phyloP scores from a whole-genome alignment of 2,329 filamentous ascomycete genomes.

The Aspergillus pseudonomiae region DNA sequence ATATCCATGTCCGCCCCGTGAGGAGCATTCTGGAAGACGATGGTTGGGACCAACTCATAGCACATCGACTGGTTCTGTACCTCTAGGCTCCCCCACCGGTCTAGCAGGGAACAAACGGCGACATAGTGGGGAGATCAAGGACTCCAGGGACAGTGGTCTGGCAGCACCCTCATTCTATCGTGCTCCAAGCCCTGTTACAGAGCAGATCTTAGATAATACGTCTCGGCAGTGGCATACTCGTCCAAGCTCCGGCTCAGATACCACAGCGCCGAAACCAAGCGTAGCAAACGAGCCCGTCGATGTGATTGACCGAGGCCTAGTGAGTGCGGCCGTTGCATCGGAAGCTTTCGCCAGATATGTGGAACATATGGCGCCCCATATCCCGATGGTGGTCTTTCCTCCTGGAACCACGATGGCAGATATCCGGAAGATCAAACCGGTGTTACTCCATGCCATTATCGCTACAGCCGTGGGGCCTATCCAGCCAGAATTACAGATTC shows the following conservation, averaged over 20 bases:
- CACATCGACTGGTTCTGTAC: constrained; percentile 7
- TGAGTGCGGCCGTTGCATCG: constrained; percentile 56
- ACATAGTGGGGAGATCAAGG: constrained; percentile 34
- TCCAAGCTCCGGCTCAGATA: constrained; percentile 9
- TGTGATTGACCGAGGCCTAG: constrained; percentile 53
- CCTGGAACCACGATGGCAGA: constrained; percentile 57
- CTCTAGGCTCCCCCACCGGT: constrained; percentile 5
- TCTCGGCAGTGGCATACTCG: constrained; percentile 26
- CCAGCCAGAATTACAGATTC: constrained; percentile 59
- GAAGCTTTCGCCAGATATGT: constrained; percentile 61
- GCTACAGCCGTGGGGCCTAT: constrained; percentile 57
- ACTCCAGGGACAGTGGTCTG: constrained; percentile 9
- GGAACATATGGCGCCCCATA: constrained; percentile 55
- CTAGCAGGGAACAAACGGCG: constrained; percentile 35
- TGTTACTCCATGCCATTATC: constrained; percentile 62
- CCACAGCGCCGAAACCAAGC: constrained; percentile 19
- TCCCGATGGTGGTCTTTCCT: constrained; percentile 63
- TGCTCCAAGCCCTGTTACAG: constrained; percentile 24
- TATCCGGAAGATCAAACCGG: constrained; percentile 60
- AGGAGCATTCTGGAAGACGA: constrained; percentile 41
- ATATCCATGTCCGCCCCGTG: constrained; percentile 34
- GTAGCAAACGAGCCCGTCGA: constrained; percentile 43
- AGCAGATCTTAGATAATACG: constrained; percentile 21
- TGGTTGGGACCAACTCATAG: constrained; percentile 29
- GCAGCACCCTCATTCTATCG: constrained; percentile 1